Conservation (phyloP, 805 yeast species). For the Kuraishia ogatae region DNA sequence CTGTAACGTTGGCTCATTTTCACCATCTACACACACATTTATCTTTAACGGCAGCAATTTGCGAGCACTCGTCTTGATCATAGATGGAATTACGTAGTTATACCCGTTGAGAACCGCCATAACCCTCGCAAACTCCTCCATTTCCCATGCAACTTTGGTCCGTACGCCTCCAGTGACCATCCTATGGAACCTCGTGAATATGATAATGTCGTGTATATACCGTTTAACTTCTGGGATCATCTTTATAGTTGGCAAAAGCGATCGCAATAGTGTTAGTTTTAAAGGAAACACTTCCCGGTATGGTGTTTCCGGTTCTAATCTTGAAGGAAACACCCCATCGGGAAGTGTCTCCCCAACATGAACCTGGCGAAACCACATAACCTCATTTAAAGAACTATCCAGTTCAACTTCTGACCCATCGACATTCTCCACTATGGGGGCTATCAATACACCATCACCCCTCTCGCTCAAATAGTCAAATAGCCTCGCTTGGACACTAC, state of each 20-base stretch:
- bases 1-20: conserved; percentile 40
- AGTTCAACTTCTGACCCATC: conserved; percentile 11
- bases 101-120: conserved; percentile 32
- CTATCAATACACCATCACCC: conserved; percentile 11
- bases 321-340: neutral
- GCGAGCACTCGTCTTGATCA: conserved; percentile 41
- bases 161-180: conserved; percentile 45
- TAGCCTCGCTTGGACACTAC: neutral
- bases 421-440: conserved; percentile 11
- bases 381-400: conserved; percentile 12
- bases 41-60: conserved; percentile 41
- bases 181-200: conserved; percentile 45
- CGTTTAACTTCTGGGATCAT: conserved; percentile 41
- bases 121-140: conserved; percentile 28
- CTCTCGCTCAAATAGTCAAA: conserved; percentile 4
- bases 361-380: conserved; percentile 24
- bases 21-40: conserved; percentile 19
- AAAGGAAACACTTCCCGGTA: neutral
- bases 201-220: conserved; percentile 48
- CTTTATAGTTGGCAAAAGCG: conserved; percentile 15
- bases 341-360: conserved; percentile 7
- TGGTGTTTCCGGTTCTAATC: neutral
- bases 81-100: conserved; percentile 40
- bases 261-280: conserved; percentile 4
- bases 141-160: conserved; percentile 33